Conservation (phyloP, 2,329 filamentous ascomycete genomes). For the Arthrocladium fulminans region DNA sequence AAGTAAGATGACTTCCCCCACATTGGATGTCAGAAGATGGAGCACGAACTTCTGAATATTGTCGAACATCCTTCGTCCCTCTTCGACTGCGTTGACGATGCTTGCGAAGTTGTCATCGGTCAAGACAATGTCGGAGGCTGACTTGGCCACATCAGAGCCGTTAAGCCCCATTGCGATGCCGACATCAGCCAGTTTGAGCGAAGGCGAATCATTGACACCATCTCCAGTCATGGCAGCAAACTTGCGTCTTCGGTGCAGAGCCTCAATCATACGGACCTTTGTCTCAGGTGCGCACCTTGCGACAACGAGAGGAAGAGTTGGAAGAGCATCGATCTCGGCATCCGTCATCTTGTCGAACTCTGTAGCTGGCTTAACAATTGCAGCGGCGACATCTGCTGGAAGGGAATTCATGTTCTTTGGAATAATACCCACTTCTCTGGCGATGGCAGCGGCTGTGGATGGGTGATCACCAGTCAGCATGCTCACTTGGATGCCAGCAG, state of each 20-base stretch:
- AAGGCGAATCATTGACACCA: conserved; percentile 79
- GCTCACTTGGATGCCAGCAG: conserved; percentile 49
- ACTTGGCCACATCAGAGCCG: conserved; percentile 78
- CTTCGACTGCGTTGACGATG: conserved; percentile 72
- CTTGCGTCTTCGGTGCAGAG: conserved; percentile 63
- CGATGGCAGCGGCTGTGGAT: conserved; percentile 49
- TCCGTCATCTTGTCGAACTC: conserved; percentile 48
- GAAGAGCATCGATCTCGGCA: conserved; percentile 53
- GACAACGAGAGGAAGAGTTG: conserved; percentile 69
- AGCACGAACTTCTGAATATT: conserved; percentile 72
- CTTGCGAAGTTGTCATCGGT: conserved; percentile 83
- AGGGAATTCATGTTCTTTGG: conserved; percentile 37
- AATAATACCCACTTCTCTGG: conserved; percentile 49
- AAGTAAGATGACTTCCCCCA: conserved; percentile 49
- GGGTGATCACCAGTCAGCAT: conserved; percentile 52
- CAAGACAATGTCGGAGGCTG: conserved; percentile 52
- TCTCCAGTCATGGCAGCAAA: conserved; percentile 86
- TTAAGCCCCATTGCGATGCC: conserved; percentile 83
- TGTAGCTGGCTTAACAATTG: conserved; percentile 47
- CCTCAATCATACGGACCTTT: conserved; percentile 86
- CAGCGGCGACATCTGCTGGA: conserved; percentile 37
- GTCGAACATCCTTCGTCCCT: conserved; percentile 76
- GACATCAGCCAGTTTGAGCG: conserved; percentile 70
- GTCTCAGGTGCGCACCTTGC: conserved; percentile 77
- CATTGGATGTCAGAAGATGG: conserved; percentile 47